phyloP scores from a whole-genome alignment of 2,329 filamentous ascomycete genomes.

The Exophiala mesophila region DNA sequence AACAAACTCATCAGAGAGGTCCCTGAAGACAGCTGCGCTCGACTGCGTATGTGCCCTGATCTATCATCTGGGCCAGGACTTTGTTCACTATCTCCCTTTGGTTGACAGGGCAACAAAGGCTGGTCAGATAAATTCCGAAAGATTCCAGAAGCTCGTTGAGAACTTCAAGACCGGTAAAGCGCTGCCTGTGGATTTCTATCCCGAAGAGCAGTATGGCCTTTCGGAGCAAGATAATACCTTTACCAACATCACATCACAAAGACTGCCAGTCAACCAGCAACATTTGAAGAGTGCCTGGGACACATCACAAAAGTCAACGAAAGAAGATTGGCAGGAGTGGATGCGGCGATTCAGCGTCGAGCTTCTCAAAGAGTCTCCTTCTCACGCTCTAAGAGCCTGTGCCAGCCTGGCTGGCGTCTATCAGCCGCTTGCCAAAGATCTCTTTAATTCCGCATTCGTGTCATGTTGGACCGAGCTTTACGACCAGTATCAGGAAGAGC shows the following conservation, averaged over 20 bases:
- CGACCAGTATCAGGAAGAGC: constrained; percentile 92
- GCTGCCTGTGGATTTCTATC: constrained; percentile 88
- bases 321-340: constrained; percentile 99
- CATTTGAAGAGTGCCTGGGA: constrained; percentile 98
- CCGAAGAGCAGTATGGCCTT: constrained; percentile 73
- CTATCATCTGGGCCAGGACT: constrained; percentile 92
- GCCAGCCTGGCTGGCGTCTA: constrained; percentile 88
- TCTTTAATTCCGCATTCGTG: constrained; percentile 98
- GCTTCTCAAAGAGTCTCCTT: constrained; percentile 88
- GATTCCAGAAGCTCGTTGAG: constrained; percentile 85
- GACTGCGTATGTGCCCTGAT: constrained; percentile 94
- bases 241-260: constrained; percentile 57
- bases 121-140: constrained; percentile 79
- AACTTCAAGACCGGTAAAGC: constrained; percentile 94
- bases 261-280: constrained; percentile 93
- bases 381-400: constrained; percentile 89
- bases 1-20: constrained; percentile 56
- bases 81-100: constrained; percentile 86
- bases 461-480: constrained; percentile 99
- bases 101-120: constrained; percentile 79
- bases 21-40: constrained; percentile 73
- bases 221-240: constrained; percentile 63
- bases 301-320: constrained; percentile 90
- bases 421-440: constrained; percentile 79
- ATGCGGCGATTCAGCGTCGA: constrained; percentile 95